Base-by-base conservation (phyloP, 257 asterid genomes). In the Ilex asprella region DNA sequence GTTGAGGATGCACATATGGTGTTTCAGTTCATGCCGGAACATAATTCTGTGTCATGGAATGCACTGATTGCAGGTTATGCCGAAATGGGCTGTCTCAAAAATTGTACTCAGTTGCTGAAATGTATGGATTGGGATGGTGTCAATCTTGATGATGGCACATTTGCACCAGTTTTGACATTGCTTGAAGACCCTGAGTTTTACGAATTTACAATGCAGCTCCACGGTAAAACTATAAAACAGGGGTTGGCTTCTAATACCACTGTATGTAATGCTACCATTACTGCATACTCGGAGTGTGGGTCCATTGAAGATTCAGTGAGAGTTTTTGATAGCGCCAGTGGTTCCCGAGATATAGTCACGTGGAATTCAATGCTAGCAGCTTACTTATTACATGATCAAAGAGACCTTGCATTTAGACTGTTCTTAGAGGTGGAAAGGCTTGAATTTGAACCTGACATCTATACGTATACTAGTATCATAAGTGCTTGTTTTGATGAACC, bases 331-430 rank as follows among this genome's bases (percentile, higher is more conserved):
- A 50, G 68, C 67, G 75, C 85, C 51, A 65, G 65, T 59, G 82
- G 81, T 39, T 73, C 58, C 56, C 75, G 86, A 16, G 96, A 90
- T 73, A 70, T 87, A 32, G 92, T 83, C 62, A 77, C 93, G 8
- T 87, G 96, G 96, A 90, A 90, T 75, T 84, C 97, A 8, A 85
- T 85, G 85, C 71, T 85, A 60, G 91, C 91, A 10, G 95, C 93
- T 69, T 85, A 77, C 70, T 54, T 83, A 58, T 86, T 81, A 53
- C 80, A 68, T 66, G 79, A 67, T 60, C 56, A 66, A 61, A 78
- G 47, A 60, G 69, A 66, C 46, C 68, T 62, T 59, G 96, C 87
- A 39, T 81, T 85, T 67, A 51, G 60, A 27, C 74, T 85, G 65
- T 87, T 87, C 83, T 59, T 72, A 29, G 78, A 85, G 62, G 87